Percentiles rank a stretch among this genome's conserved stretches.
phyloP scores from a whole-genome alignment of 1,284 basidiomycete genomes.

The Kwoniella shivajii region DNA sequence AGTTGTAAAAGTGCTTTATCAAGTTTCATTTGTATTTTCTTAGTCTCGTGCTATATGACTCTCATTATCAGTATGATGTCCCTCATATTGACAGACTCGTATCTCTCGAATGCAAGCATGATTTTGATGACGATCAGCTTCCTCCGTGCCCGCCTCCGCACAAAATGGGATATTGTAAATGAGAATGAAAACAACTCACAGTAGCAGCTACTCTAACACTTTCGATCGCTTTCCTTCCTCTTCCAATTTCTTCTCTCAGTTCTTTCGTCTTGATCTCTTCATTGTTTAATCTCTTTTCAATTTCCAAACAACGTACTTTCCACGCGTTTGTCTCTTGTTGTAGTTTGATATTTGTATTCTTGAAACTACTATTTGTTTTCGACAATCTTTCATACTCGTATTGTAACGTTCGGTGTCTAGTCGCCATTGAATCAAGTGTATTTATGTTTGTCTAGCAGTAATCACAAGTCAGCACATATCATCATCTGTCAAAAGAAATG shows the following conservation, averaged over 20 bases:
- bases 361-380: conserved; percentile 56
- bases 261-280: conserved; percentile 70
- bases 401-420: conserved; percentile 72
- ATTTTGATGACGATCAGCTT: too few relatives aligned
- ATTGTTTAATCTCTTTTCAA: conserved; percentile 26
- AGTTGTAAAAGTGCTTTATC: conserved; percentile 77
- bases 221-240: conserved; percentile 49
- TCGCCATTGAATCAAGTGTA: conserved; percentile 72
- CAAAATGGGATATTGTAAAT: too few relatives aligned
- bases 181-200: conserved; percentile 43
- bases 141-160: too few relatives aligned
- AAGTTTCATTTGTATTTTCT: conserved; percentile 72
- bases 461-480: neutral
- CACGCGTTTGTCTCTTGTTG: conserved; percentile 61
- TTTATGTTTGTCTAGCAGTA: conserved; percentile 68
- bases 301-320: conserved; percentile 64
- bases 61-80: conserved; percentile 4
- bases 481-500: neutral
- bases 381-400: conserved; percentile 80
- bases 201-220: conserved; percentile 49
- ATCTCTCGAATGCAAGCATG: too few relatives aligned
- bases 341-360: conserved; percentile 48
- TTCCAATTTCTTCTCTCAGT: conserved; percentile 38
- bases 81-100: too few relatives aligned
- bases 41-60: conserved; percentile 63